Percentiles rank a stretch among this genome's conserved stretches.
Conservation (phyloP, 2,329 filamentous ascomycete species). For the Fusarium sp. region DNA sequence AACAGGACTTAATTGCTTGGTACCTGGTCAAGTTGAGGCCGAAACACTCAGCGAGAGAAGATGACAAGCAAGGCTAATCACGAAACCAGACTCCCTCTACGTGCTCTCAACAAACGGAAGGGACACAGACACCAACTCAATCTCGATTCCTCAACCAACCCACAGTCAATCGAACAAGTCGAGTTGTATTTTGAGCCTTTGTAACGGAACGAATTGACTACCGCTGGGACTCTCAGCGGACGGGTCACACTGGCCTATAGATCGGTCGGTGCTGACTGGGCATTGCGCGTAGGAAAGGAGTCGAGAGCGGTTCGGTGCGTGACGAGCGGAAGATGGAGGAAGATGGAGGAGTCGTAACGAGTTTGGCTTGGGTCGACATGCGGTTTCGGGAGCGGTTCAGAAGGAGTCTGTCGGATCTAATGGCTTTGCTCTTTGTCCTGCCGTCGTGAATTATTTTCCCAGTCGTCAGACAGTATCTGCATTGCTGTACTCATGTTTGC, state of each 20-base stretch:
- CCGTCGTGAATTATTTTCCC: too few species aligned
- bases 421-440: neutral
- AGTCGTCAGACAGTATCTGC: too few species aligned
- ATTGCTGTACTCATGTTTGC: neutral
- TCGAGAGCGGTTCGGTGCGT: neutral
- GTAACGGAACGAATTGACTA: accelerated
- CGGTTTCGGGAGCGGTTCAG: neutral
- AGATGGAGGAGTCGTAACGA: neutral
- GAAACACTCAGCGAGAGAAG: neutral
- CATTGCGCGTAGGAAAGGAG: neutral
- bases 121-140: neutral
- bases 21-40: neutral
- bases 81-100: too few species aligned
- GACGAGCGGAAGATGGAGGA: neutral
- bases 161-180: neutral
- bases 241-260: accelerated
- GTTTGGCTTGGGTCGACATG: neutral
- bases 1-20: neutral
- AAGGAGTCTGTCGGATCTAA: accelerated
- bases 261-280: neutral
- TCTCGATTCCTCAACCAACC: accelerated
- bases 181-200: neutral
- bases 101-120: too few species aligned
- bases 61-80: too few species aligned
- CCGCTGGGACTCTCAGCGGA: neutral